A percentile compares a stretch with the other conserved stretches of the same genome.
Evolutionary conservation across 2,329 filamentous ascomycete species (phyloP).

Genomic region (Aspergillus sp.): DNA sequence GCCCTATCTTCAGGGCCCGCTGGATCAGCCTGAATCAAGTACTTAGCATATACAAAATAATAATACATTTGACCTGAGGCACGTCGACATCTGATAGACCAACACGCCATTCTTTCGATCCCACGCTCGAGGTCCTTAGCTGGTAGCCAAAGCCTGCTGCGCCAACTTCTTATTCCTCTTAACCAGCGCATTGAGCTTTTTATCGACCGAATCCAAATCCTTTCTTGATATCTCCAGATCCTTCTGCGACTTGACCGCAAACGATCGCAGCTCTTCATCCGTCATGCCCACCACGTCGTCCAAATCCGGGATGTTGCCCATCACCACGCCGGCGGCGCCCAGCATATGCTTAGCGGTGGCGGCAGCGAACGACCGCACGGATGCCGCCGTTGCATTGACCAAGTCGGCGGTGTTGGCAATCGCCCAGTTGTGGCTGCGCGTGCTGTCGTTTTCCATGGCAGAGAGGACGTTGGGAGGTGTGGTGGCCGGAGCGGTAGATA

Average conservation of each 20-base stretch:
- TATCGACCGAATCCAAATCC: slow-evolving; percentile 51
- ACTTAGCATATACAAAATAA: too few species aligned
- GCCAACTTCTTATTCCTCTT: slow-evolving; percentile 38
- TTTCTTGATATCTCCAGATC: slow-evolving; percentile 65
- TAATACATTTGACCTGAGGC: too few species aligned
- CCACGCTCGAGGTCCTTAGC: too few species aligned
- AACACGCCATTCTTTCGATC: too few species aligned
- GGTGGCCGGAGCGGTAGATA: slow-evolving; percentile 8
- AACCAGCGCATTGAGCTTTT: slow-evolving; percentile 34
- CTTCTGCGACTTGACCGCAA: slow-evolving; percentile 40
- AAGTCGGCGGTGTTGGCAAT: slow-evolving; percentile 29
- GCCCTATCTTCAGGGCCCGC: too few species aligned
- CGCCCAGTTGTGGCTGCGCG: slow-evolving; percentile 31
- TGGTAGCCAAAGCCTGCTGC: slow-evolving; percentile 30
- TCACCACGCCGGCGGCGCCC: slow-evolving; percentile 22
- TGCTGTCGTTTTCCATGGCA: slow-evolving; percentile 32
- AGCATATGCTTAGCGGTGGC: slow-evolving; percentile 32
- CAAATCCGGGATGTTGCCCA: slow-evolving; percentile 26
- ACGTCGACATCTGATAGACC: too few species aligned
- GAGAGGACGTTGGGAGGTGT: slow-evolving; percentile 31
- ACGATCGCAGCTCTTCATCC: slow-evolving; percentile 31
- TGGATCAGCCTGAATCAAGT: too few species aligned
- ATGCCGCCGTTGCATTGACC: slow-evolving; percentile 27
- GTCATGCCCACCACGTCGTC: slow-evolving; percentile 38
- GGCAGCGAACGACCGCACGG: slow-evolving; percentile 28